phyloP scores from a whole-genome alignment of 495 filamentous ascomycete species.

The Aspergillus carlsbadensis region DNA sequence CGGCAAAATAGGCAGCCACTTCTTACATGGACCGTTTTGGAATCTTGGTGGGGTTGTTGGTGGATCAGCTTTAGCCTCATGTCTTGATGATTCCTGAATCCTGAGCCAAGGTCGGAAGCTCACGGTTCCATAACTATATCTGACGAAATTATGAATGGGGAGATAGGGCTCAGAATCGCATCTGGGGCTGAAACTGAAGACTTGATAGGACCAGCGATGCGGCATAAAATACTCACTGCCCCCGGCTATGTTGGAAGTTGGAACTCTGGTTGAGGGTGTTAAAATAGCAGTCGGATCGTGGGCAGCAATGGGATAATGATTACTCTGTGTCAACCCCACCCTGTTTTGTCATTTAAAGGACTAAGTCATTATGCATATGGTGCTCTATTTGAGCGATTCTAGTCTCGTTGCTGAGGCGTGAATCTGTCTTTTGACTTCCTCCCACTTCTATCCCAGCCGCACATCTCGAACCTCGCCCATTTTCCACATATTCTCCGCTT shows the following conservation, averaged over 20 bases:
- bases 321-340: no score
- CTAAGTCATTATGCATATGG: no score
- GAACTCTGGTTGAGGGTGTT: no score
- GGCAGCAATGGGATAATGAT: no score
- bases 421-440: no score
- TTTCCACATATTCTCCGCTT: no score
- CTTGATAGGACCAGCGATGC: not conserved
- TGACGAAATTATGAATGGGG: not conserved
- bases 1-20: conserved; percentile 7
- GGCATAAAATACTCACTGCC: not conserved
- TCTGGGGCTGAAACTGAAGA: not conserved
- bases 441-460: no score
- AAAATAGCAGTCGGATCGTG: no score
- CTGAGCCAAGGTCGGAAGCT: not conserved
- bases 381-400: no score
- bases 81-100: not conserved
- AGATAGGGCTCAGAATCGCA: not conserved
- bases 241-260: conserved; percentile 3
- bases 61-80: conserved; percentile 1
- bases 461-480: no score
- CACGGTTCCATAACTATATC: not conserved
- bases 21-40: not conserved
- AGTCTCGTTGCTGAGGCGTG: no score
- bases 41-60: not conserved
- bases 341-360: no score